Evolutionary conservation across 2,329 filamentous ascomycete species (phyloP).

Genomic region (Biscogniauxia sp.): DNA sequence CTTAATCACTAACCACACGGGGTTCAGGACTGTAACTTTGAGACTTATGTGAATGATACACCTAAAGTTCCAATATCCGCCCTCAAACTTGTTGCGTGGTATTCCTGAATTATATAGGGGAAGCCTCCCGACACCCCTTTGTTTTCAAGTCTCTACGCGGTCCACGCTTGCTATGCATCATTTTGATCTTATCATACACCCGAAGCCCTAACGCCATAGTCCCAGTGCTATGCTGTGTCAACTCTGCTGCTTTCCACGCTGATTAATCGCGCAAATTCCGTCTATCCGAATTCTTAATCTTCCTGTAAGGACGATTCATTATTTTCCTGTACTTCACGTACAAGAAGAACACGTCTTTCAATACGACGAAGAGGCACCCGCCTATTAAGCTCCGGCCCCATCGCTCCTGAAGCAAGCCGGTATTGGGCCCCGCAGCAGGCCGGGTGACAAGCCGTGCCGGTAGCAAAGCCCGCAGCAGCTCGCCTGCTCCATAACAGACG

Average conservation of each 20-base stretch:
- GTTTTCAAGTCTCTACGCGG: neutral
- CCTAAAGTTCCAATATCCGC: too few relatives aligned
- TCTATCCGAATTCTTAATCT: slow-evolving; percentile 46
- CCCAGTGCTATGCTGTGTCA: neutral
- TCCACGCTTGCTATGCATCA: neutral
- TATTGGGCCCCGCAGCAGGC: slow-evolving; percentile 32
- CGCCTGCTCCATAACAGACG: slow-evolving; percentile 76
- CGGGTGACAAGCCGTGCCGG: slow-evolving; percentile 65
- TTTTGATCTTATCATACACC: neutral
- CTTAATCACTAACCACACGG: too few relatives aligned
- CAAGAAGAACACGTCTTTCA: slow-evolving; percentile 66
- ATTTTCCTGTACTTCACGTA: slow-evolving; percentile 64
- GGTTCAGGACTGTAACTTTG: too few relatives aligned
- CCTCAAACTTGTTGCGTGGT: too few relatives aligned
- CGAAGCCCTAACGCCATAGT: neutral
- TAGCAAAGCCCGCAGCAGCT: slow-evolving; percentile 65
- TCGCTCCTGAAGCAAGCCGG: slow-evolving; percentile 72
- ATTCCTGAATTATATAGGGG: neutral
- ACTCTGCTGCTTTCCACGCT: neutral
- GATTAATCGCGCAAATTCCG: slow-evolving; percentile 19
- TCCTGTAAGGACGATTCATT: slow-evolving; percentile 52
- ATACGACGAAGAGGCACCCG: slow-evolving; percentile 81
- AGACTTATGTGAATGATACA: too few relatives aligned
- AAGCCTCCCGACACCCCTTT: neutral
- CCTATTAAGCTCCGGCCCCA: slow-evolving; percentile 91